A percentile compares a stretch with the other conserved stretches of the same genome.
Conservation (phyloP, 495 filamentous ascomycete species). For the Pyronema domesticum region DNA sequence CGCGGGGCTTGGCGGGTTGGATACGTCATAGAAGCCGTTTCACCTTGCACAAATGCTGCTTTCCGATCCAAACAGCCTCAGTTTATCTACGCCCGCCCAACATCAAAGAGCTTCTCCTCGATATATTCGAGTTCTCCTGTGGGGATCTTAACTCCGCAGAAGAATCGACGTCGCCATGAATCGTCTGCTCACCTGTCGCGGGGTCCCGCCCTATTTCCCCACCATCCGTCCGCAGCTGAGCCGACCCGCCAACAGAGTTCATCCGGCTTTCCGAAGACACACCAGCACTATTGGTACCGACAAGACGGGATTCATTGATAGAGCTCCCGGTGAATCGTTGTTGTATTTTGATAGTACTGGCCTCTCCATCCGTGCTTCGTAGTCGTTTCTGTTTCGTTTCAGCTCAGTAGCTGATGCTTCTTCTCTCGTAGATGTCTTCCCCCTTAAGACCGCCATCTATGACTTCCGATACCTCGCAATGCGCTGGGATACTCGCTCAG, state of each 20-base stretch:
- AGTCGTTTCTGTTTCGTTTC: slow-evolving; percentile 11
- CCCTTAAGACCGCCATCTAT: slow-evolving; percentile 52
- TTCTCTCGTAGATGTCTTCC: slow-evolving; percentile 54
- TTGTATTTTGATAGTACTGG: slow-evolving; percentile 71
- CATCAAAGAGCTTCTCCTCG: too few relatives aligned
- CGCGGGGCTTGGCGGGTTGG: too few relatives aligned
- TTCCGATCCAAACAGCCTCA: too few relatives aligned
- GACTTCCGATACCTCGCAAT: slow-evolving; percentile 43
- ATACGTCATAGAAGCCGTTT: too few relatives aligned
- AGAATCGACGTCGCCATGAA: neutral
- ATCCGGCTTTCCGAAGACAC: slow-evolving; percentile 1
- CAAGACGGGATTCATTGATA: slow-evolving; percentile 57
- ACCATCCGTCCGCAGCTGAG: neutral
- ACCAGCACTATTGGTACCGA: slow-evolving; percentile 17
- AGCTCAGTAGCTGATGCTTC: neutral
- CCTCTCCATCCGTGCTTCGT: neutral
- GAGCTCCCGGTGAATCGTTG: slow-evolving; percentile 54
- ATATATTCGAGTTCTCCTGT: too few relatives aligned
- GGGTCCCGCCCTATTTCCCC: neutral
- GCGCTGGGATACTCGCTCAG: slow-evolving; percentile 40
- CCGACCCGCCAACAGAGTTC: neutral
- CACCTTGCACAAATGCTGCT: too few relatives aligned
- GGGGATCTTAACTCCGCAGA: neutral
- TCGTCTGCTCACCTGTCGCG: neutral
- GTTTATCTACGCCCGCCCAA: too few relatives aligned